Conservation (phyloP, 768 basidiomycete genomes). For the Rhodocollybia butyracea region DNA sequence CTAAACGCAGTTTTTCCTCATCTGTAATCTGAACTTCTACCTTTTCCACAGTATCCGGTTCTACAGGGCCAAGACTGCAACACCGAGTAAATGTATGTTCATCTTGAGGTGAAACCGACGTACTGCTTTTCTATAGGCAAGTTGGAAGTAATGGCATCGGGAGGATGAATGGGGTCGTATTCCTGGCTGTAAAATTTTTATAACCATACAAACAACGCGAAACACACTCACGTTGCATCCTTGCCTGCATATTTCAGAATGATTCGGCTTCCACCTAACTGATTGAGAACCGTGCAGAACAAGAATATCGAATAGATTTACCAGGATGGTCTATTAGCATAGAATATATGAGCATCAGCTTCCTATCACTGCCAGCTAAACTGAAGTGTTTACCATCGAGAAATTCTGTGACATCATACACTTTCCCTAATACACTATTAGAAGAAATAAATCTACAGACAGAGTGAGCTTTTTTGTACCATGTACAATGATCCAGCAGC, state of each 20-base stretch:
- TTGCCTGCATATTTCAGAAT: slow-evolving; percentile 87
- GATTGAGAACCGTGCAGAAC: slow-evolving; percentile 11
- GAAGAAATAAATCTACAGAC: too few relatives aligned
- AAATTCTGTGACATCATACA: slow-evolving; percentile 79
- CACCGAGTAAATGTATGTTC: not conserved
- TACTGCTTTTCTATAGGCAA: slow-evolving; percentile 85
- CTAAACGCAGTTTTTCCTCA: slow-evolving; percentile 67
- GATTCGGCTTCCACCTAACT: slow-evolving; percentile 73
- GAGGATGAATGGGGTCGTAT: slow-evolving; percentile 90
- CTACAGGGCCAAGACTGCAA: slow-evolving; percentile 65
- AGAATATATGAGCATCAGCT: not conserved
- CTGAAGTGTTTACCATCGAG: slow-evolving; percentile 50
- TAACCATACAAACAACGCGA: not conserved
- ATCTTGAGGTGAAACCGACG: slow-evolving; percentile 14
- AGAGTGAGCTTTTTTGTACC: slow-evolving; percentile 33
- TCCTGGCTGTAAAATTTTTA: slow-evolving; percentile 44
- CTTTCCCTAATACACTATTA: slow-evolving; percentile 45
- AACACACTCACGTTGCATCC: slow-evolving; percentile 70
- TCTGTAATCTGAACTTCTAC: slow-evolving; percentile 62
- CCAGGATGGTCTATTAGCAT: slow-evolving; percentile 69
- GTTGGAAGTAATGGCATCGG: slow-evolving; percentile 71
- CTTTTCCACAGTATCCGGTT: slow-evolving; percentile 62
- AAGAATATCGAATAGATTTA: slow-evolving; percentile 16
- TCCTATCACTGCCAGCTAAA: not conserved
- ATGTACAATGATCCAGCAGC: slow-evolving; percentile 85